Evolutionary conservation across 2,329 filamentous ascomycete species (phyloP).

Genomic region (Penicillium glabrum): DNA sequence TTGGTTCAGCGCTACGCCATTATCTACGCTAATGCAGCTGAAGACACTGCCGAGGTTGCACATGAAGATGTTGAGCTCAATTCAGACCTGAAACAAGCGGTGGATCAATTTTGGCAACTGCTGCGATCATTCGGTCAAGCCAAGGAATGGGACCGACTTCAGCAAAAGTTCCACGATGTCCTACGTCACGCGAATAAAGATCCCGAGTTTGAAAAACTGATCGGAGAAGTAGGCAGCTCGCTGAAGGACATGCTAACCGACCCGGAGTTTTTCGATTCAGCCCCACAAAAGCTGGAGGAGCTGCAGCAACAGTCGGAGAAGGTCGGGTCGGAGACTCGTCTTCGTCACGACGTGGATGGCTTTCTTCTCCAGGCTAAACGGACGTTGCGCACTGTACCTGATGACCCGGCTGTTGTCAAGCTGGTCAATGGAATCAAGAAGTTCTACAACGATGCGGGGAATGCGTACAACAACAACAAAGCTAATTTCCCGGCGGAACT

Average conservation of each 20-base stretch:
- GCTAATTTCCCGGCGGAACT: conserved; percentile 71
- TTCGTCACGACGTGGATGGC: conserved; percentile 71
- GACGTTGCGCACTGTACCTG: conserved; percentile 67
- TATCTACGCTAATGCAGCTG: conserved; percentile 71
- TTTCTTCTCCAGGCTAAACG: conserved; percentile 68
- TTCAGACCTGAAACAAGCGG: conserved; percentile 69
- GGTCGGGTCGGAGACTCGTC: conserved; percentile 63
- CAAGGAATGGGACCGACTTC: conserved; percentile 73
- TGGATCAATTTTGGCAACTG: conserved; percentile 78
- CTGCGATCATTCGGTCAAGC: conserved; percentile 75
- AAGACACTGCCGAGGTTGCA: conserved; percentile 65
- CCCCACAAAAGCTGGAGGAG: conserved; percentile 64
- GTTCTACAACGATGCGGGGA: conserved; percentile 69
- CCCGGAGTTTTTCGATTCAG: conserved; percentile 79
- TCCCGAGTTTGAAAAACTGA: conserved; percentile 76
- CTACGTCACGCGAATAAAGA: conserved; percentile 73
- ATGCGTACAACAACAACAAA: conserved; percentile 63
- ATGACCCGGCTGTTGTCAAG: conserved; percentile 71
- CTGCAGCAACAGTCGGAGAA: conserved; percentile 57
- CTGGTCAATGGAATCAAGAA: conserved; percentile 66
- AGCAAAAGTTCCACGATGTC: conserved; percentile 67
- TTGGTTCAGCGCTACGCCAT: conserved; percentile 77
- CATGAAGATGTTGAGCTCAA: conserved; percentile 74
- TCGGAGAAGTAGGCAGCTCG: conserved; percentile 70
- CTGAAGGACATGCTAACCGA: conserved; percentile 81